These are phyloP conservation scores for Tetraselmis striata DNA, from an alignment of 139 green algal species.

Conservation along the genomic window DNA sequence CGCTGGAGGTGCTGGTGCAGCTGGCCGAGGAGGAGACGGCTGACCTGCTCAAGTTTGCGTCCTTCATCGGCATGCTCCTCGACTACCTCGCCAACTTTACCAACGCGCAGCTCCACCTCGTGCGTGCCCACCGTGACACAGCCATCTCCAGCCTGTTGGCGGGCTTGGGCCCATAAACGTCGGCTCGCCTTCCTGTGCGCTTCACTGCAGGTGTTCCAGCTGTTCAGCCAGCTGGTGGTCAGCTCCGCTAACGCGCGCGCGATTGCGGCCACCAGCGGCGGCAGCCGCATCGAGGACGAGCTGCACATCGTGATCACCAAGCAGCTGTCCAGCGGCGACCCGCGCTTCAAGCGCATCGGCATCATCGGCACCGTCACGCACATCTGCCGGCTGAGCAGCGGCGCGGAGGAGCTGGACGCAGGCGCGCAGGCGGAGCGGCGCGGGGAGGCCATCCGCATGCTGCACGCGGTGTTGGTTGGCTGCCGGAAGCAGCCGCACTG, in stretches of 20 bases:
- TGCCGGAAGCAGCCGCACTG: not conserved
- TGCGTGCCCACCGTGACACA: no score
- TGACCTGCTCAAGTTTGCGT: slow-evolving; percentile 26
- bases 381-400: slow-evolving; percentile 5
- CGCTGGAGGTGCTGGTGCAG: slow-evolving; percentile 22
- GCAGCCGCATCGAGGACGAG: slow-evolving; percentile 28
- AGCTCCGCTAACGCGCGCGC: not conserved
- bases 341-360: slow-evolving; percentile 35
- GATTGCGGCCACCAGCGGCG: slow-evolving; percentile 6
- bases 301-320: slow-evolving; percentile 33
- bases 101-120: slow-evolving; percentile 23
- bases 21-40: slow-evolving; percentile 13
- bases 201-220: no score
- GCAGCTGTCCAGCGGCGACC: slow-evolving; percentile 14
- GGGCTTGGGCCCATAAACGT: no score
- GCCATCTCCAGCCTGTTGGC: no score
- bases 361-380: slow-evolving; percentile 24
- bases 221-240: not conserved
- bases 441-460: not conserved
- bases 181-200: no score
- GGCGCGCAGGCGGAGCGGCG: not conserved
- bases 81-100: slow-evolving; percentile 29
- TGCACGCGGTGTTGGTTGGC: not conserved
- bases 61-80: slow-evolving; percentile 27
- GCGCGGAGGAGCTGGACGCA: not conserved